Base-by-base conservation (phyloP, 225 moss, liverwort and hornwort genomes). In the Polytrichum commune region DNA sequence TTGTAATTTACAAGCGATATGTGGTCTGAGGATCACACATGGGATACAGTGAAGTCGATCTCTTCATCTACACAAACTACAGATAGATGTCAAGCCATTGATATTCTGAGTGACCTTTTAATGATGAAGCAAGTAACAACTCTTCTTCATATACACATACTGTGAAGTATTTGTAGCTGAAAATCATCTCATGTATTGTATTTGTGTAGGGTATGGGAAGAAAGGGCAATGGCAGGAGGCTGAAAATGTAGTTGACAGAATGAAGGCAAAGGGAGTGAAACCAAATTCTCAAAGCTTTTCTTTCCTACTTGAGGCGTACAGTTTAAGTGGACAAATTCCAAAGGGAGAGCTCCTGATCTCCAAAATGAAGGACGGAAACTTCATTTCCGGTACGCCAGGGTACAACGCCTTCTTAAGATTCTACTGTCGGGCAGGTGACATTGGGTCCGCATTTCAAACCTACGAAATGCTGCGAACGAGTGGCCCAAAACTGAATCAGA, bases 301-400 rank as follows among this genome's bases (percentile, higher is more conserved):
- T 10, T 98, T 98, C 29, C 70, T 98, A 35, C 83, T 98, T 6
- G 98, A 98, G 73, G 89, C 91, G 0, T 98, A 95, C 76, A 91
- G 98, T 58, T 69, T 98, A 22, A 85, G 88, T 74, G 91, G 95
- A 27, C 90, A 84, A 53, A 78, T 82, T 72, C 89, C 88, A 0
- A 95, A 82, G 69, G 93, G 90, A 68, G 90, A 91, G 75, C 76
- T 74, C 27, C 73, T 98, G 7, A 85, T 83, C 26, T 72, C 69
- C 19, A 86, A 81, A 75, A 86, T 98, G 91, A 77, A 73, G 57
- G 78, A 88, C 22, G 74, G 89, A 71, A 83, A 81, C 38, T 75
- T 90, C 27, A 63, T 90, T 3, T 74, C 70, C 16, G 90, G 86
- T 22, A 84, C 84, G 10, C 88, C 91, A 20, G 92, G 92, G n/a